Percentiles rank a stretch among this genome's conserved stretches.
phyloP scores from a whole-genome alignment of 106 monocot genomes.

The Agapanthus africanus region DNA sequence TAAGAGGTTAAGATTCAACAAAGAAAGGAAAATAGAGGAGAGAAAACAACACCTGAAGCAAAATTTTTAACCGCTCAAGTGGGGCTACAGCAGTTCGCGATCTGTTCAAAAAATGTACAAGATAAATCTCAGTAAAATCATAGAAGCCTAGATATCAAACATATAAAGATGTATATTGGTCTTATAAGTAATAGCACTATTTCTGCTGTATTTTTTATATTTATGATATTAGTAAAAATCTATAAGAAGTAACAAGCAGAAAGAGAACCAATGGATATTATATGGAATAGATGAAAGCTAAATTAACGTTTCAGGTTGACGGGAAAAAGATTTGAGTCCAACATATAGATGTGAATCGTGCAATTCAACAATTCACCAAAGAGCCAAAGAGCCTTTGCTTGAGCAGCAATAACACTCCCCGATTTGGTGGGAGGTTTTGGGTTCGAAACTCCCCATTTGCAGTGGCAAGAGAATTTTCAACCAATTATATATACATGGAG shows the following conservation, averaged over 20 bases:
- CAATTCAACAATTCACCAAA: not conserved
- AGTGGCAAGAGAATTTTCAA: too few relatives aligned
- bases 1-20: too few relatives aligned
- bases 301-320: not conserved
- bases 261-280: not conserved
- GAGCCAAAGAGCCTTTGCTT: too few relatives aligned
- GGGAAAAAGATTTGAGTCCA: not conserved
- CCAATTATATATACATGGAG: too few relatives aligned
- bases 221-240: not conserved
- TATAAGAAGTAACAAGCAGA: not conserved
- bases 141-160: not conserved
- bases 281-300: not conserved
- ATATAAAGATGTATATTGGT: not conserved
- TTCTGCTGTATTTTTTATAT: not conserved
- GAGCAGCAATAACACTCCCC: too few relatives aligned
- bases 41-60: constrained; percentile 37
- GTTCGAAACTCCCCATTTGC: too few relatives aligned
- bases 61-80: constrained; percentile 52
- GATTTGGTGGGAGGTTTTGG: too few relatives aligned
- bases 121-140: not conserved
- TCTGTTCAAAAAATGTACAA: constrained; percentile 19
- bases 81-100: constrained; percentile 64
- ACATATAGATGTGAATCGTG: not conserved
- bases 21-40: constrained; percentile 1
- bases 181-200: not conserved